Base-by-base conservation (phyloP, 768 basidiomycete genomes). In the Steccherinum ochraceum region DNA sequence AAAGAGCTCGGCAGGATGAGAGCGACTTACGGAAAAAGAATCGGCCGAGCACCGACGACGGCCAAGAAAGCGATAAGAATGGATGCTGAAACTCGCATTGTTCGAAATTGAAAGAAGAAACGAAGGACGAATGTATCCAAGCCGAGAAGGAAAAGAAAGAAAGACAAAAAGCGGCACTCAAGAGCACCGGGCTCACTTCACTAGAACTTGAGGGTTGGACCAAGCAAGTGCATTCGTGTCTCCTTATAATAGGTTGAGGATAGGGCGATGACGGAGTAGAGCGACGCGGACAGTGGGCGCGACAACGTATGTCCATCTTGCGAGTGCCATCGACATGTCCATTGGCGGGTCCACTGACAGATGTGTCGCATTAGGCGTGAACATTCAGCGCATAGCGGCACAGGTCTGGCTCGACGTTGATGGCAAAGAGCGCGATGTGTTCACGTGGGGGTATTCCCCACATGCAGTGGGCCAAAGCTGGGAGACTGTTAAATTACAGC, bases 141-240 rank as follows among this genome's bases (percentile, higher is more conserved):
- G 13, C 46, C 52, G 24, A 27, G 42, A 48, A 52, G 24, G 45
- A 27, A 35, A 35, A 7, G 30, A 35, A 35, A 35, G 16, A 48
- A 52, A 23, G 45, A 27, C 7, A 35, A 7, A 16, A 35, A 35
- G 16, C 7, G 30, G 30, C 16, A 35, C 30, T 35, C 43, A 51
- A 55, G 39, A 51, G 47, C 52, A 48, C 56, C 54, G 48, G 54
- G 54, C 54, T 40, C 54, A 40, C 44, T 16, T 25, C 30, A 35
- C 30, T 16, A 35, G 30, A 16, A 35, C 30, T 35, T 7, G 16
- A 7, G 30, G 30, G 7, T 35, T 7, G 7, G 16, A 7, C 30
- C 30, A 7, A 16, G 30, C 7, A 7, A 7, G 7, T 7, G 30
- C 7, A 35, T 7, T 35, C 30, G 7, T 7, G 16, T 16, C 7